Conservation (phyloP, 2,329 filamentous ascomycete genomes). For the Hymenoscyphus salicellus region DNA sequence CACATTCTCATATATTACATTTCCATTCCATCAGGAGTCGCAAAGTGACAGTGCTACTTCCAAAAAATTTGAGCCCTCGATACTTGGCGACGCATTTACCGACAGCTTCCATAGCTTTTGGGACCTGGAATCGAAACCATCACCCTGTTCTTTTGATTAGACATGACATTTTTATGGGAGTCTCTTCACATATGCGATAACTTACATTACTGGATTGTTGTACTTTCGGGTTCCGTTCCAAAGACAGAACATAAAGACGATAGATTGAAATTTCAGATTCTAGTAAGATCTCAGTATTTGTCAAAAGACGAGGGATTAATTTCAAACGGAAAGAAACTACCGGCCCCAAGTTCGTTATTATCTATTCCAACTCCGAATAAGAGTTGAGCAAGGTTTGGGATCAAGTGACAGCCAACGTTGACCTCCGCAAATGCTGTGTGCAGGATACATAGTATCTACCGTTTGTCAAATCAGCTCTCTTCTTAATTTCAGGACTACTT, state of each 20-base stretch:
- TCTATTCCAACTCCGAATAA: not conserved
- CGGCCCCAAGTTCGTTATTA: not conserved
- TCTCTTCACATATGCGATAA: not conserved
- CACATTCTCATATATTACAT: not conserved
- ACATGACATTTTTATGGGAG: not conserved
- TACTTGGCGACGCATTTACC: not conserved
- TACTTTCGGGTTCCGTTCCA: not conserved
- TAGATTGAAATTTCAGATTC: not conserved
- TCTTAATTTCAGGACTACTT: not conserved
- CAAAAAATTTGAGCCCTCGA: not conserved
- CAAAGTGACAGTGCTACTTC: not conserved
- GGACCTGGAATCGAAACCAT: not conserved
- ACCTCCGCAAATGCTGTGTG: not conserved
- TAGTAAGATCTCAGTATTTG: not conserved
- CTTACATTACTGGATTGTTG: not conserved
- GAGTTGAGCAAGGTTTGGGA: not conserved
- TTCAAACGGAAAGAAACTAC: not conserved
- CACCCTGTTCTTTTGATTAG: not conserved
- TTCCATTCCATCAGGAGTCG: not conserved
- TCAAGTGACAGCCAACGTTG: not conserved
- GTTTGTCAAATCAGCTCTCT: not conserved
- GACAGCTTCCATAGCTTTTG: not conserved
- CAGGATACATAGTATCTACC: not conserved
- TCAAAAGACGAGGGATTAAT: not conserved
- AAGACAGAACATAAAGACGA: not conserved